Percentiles rank a stretch among this genome's conserved stretches.
Conservation (phyloP, 2,329 filamentous ascomycete species). For the Drechslerella stenobrocha region DNA sequence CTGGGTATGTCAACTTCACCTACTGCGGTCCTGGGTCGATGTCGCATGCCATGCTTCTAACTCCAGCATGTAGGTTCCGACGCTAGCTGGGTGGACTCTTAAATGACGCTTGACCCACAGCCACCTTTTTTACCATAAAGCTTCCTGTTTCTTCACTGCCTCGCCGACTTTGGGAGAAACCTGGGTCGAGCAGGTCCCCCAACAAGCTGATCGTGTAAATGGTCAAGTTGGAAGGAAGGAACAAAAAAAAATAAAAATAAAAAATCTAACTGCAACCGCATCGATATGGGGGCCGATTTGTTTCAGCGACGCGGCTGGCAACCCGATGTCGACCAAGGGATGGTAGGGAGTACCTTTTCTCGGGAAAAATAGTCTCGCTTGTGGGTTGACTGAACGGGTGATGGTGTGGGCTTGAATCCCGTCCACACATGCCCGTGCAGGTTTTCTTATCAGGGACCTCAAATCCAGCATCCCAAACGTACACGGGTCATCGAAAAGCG, state of each 20-base stretch:
- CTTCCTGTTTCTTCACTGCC: not conserved
- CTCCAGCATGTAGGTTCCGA: not conserved
- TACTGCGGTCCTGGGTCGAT: not conserved
- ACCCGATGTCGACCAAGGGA: not conserved
- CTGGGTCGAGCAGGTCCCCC: not conserved
- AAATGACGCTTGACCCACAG: not conserved
- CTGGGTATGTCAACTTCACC: slow-evolving; percentile 1
- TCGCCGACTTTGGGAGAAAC: not conserved
- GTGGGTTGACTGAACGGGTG: not conserved
- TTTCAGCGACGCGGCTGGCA: slow-evolving; percentile 1
- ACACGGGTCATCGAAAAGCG: slow-evolving; percentile 15
- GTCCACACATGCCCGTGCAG: not conserved
- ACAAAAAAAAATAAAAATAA: too few species aligned
- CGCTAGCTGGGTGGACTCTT: not conserved
- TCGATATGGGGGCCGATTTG: not conserved
- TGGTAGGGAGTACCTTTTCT: not conserved
- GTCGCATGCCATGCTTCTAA: slow-evolving; percentile 2
- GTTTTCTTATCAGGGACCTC: slow-evolving; percentile 5
- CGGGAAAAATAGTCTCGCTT: not conserved
- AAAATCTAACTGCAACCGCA: not conserved
- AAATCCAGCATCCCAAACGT: not conserved
- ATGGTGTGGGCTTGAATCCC: not conserved
- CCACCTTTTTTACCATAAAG: too few species aligned
- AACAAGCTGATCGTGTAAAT: not conserved
- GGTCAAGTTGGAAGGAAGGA: too few species aligned